Percentiles rank a stretch among this genome's conserved stretches.
Conservation (phyloP, 371 early-diverging fungal genomes). For the Blakeslea trispora region DNA sequence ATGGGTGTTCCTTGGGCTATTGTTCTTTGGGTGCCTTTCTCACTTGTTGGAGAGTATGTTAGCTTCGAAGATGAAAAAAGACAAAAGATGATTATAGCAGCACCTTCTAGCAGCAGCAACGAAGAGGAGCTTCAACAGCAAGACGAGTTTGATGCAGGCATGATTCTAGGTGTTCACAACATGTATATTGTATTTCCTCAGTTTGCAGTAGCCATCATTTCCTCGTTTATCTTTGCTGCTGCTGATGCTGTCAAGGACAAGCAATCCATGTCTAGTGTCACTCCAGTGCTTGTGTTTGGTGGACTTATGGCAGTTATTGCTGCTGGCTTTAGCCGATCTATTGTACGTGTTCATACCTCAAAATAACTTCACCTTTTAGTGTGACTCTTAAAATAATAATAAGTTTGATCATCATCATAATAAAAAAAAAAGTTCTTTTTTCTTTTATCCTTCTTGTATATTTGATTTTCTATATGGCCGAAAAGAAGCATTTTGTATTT, state of each 20-base stretch:
- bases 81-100: constrained; percentile 5
- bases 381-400: constrained; percentile 5
- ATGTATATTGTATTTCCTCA: constrained; percentile 86
- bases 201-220: constrained; percentile 61
- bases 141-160: constrained; percentile 63
- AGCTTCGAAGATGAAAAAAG: constrained; percentile 40
- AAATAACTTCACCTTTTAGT: too few species aligned
- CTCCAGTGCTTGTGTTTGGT: constrained; percentile 62
- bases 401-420: background rate
- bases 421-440: background rate
- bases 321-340: constrained; percentile 52
- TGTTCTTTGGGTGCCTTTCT: constrained; percentile 76
- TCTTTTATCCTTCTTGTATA: constrained; percentile 2
- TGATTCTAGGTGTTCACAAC: constrained; percentile 82
- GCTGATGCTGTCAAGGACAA: constrained; percentile 32
- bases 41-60: constrained; percentile 72
- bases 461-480: constrained; percentile 30
- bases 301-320: constrained; percentile 67
- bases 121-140: constrained; percentile 28
- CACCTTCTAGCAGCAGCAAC: background rate
- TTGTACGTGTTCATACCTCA: constrained; percentile 32
- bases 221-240: constrained; percentile 55
- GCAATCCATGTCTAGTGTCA: constrained; percentile 40
- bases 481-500: constrained; percentile 54
- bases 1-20: constrained; percentile 77